Evolutionary conservation across 805 yeast species (phyloP).

Genomic region (Lipomyces yamanashiensis): DNA sequence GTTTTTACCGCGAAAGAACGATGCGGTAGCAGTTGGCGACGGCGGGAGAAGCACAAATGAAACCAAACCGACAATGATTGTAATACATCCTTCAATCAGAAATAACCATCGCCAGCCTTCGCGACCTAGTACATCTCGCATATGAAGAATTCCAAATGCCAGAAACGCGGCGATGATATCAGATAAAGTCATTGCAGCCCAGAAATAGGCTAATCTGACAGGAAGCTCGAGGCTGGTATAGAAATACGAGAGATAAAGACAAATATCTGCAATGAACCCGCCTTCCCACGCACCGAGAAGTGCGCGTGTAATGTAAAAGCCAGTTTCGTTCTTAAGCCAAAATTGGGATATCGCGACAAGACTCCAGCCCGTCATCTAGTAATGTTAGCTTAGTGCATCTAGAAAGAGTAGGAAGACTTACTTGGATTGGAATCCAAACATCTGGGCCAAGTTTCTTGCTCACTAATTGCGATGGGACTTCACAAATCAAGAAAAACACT

Average conservation of each 20-base stretch:
- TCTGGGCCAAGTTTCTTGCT: constrained; percentile 70
- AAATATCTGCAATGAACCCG: constrained; percentile 65
- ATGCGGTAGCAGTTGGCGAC: constrained; percentile 57
- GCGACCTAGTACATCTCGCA: constrained; percentile 51
- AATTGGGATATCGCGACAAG: constrained; percentile 59
- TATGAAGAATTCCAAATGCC: constrained; percentile 57
- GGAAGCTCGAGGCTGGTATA: constrained; percentile 62
- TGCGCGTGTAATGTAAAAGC: constrained; percentile 56
- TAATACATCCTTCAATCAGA: constrained; percentile 62
- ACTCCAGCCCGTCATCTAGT: constrained; percentile 55
- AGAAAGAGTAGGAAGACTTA: background rate
- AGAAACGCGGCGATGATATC: constrained; percentile 51
- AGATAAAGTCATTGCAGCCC: constrained; percentile 56
- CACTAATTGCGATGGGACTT: constrained; percentile 67
- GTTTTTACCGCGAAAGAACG: constrained; percentile 54
- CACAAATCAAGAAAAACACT: constrained; percentile 59
- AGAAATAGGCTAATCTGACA: constrained; percentile 59
- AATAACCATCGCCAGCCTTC: constrained; percentile 69
- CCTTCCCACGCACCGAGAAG: constrained; percentile 63
- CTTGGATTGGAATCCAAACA: constrained; percentile 62
- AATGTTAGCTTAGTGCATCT: background rate
- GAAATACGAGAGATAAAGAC: constrained; percentile 66
- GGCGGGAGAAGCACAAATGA: constrained; percentile 60
- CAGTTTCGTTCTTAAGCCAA: constrained; percentile 48
- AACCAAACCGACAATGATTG: constrained; percentile 57